Conservation (phyloP, 129 eudicot genomes). For the Silybum marianum region DNA sequence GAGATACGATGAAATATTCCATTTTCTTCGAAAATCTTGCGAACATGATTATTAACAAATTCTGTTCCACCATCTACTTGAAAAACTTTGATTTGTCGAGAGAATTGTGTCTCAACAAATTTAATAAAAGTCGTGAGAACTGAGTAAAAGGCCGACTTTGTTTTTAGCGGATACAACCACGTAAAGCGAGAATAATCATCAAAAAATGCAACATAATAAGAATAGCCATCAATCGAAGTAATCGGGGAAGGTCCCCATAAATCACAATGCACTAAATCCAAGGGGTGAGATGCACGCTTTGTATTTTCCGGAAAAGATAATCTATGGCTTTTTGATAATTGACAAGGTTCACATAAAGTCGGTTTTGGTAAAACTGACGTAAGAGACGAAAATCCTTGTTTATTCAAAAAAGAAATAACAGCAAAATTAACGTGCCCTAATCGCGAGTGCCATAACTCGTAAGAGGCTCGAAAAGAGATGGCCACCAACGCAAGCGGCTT, state of each 20-base stretch:
- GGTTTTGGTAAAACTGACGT: too few species aligned
- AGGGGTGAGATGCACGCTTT: too few species aligned
- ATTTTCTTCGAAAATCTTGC: background rate
- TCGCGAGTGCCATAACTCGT: too few species aligned
- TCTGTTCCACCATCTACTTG: background rate
- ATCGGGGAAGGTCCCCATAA: background rate
- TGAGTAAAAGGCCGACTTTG: background rate
- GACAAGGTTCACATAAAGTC: too few species aligned
- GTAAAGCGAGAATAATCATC: background rate
- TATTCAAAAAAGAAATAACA: too few species aligned
- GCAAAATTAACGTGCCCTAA: too few species aligned
- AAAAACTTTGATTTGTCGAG: background rate
- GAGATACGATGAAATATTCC: background rate
- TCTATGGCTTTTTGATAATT: too few species aligned
- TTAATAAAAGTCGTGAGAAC: background rate
- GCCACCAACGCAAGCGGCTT: background rate
- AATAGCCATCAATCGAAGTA: background rate
- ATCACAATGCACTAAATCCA: too few species aligned
- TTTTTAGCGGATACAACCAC: background rate
- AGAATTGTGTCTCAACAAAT: background rate
- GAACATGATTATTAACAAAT: background rate
- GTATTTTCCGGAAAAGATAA: too few species aligned
- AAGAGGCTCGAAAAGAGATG: background rate
- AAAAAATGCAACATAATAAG: background rate
- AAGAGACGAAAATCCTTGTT: too few species aligned